phyloP scores from a whole-genome alignment of 345 rosid species.

The Populus davidiana region DNA sequence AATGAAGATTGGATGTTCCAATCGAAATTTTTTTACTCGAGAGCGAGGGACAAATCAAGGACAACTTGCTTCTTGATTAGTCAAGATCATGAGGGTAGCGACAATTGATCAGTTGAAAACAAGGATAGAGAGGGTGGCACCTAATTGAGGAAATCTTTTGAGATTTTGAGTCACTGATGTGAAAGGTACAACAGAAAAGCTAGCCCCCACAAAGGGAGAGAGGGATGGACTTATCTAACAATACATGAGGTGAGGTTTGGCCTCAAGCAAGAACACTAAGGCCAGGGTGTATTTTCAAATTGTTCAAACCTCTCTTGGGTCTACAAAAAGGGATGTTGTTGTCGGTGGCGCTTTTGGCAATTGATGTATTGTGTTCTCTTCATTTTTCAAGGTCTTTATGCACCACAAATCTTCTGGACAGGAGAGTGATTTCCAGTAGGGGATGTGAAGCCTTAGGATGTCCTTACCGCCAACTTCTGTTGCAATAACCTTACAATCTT shows the following conservation, averaged over 20 bases:
- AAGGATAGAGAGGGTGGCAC: constrained; percentile 54
- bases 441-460: constrained; percentile 41
- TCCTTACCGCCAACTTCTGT: constrained; percentile 58
- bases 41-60: constrained; percentile 23
- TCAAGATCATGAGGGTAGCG: constrained; percentile 29
- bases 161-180: constrained; percentile 38
- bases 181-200: constrained; percentile 45
- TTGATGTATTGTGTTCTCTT: constrained; percentile 25
- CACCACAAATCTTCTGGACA: constrained; percentile 88
- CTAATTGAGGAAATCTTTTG: constrained; percentile 59
- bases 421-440: constrained; percentile 70
- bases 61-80: constrained; percentile 33
- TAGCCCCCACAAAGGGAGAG: constrained; percentile 24
- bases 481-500: constrained; percentile 54
- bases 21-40: background rate
- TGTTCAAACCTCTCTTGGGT: constrained; percentile 74
- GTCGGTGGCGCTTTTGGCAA: constrained; percentile 31
- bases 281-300: background rate
- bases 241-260: constrained; percentile 25
- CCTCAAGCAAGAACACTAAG: constrained; percentile 6
- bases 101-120: constrained; percentile 20
- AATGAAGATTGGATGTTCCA: constrained; percentile 16
- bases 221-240: constrained; percentile 24
- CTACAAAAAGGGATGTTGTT: constrained; percentile 57
- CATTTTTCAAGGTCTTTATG: constrained; percentile 55